These are phyloP conservation scores for Fagus sylvatica DNA, from an alignment of 306 rosid species.

Conservation along the genomic window DNA sequence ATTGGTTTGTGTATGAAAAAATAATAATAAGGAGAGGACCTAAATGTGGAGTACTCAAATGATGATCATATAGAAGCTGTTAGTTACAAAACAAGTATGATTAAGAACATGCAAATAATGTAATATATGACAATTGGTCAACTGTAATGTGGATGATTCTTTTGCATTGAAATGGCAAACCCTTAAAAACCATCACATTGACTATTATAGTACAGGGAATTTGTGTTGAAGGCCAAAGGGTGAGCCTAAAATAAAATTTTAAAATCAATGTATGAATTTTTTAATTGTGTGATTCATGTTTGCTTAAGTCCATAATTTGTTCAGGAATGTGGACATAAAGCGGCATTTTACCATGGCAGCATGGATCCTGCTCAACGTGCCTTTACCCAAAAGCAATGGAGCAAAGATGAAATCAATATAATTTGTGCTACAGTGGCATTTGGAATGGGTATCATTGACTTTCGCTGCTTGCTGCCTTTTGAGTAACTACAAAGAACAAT, in stretches of 20 bases:
- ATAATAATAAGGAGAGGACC: neutral
- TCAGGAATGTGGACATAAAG: slow-evolving; percentile 94
- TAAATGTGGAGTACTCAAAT: neutral
- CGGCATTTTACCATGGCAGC: slow-evolving; percentile 93
- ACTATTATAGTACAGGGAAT: neutral
- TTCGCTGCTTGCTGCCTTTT: slow-evolving; percentile 31
- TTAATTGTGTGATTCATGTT: slow-evolving; percentile 6
- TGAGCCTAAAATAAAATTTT: slow-evolving; percentile 12
- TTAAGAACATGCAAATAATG: too few species aligned
- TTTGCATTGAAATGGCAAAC: neutral
- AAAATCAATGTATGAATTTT: slow-evolving; percentile 7
- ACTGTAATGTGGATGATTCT: neutral
- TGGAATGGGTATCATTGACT: slow-evolving; percentile 86
- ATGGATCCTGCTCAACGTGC: slow-evolving; percentile 92
- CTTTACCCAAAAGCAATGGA: slow-evolving; percentile 91
- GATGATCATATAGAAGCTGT: neutral
- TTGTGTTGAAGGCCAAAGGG: neutral
- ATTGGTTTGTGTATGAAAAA: neutral
- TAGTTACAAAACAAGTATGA: neutral
- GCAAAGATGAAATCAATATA: slow-evolving; percentile 91
- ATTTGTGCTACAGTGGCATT: slow-evolving; percentile 99
- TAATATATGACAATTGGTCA: neutral
- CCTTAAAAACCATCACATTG: neutral
- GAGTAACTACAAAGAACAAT: slow-evolving; percentile 26
- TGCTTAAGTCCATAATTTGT: slow-evolving; percentile 30